Base-by-base conservation (phyloP, 2,329 filamentous ascomycete species). In the Dactylonectria estremocensis region DNA sequence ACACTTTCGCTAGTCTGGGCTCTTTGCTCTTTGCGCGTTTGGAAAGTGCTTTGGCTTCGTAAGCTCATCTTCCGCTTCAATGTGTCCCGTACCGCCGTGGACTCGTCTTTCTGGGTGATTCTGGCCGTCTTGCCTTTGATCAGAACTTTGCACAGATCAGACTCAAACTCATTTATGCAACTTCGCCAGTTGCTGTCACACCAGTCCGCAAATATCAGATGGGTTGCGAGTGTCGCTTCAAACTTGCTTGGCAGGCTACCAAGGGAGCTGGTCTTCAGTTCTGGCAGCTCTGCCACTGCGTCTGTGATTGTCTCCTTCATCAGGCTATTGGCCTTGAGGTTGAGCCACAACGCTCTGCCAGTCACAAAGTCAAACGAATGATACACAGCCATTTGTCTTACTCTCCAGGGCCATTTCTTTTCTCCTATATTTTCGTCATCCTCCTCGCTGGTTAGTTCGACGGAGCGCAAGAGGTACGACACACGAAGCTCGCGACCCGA, bases 381-480 rank as follows among this genome's bases (percentile, higher is more conserved):
- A 28, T 68, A 66, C 1, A 72, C 68, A 3, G 67, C 64, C 54
- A 65, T 70, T 28, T 72, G 69, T 11, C 68, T 22, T 3, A 72
- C 61, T 3, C 52, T 62, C 59, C 62, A 63, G 3, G 40, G 3
- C 52, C 53, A 49, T 2, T 37, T 31, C 4, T 52, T 57, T 33
- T 53, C 53, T 31, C 3, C 28, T 10, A 10, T 8, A 5, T 49
- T 33, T 16, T 8, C 37, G 33, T 28, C 22, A 33, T 22, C 11
- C 13, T 13, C 18, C 3, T 40, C 45, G 5, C 16, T 10, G 14
- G 56, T 18, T 3, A 28, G 18, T 18, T 70, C 68, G 5, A 66
- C 13, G 1, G 68, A 68, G 6, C 69, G 64, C 6, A 71, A 3
- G 1, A 71, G 46, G 31, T 71, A 71, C 9, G 67, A 68, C 5